Base-by-base conservation (phyloP, 495 filamentous ascomycete genomes). In the Monascus purpureus region DNA sequence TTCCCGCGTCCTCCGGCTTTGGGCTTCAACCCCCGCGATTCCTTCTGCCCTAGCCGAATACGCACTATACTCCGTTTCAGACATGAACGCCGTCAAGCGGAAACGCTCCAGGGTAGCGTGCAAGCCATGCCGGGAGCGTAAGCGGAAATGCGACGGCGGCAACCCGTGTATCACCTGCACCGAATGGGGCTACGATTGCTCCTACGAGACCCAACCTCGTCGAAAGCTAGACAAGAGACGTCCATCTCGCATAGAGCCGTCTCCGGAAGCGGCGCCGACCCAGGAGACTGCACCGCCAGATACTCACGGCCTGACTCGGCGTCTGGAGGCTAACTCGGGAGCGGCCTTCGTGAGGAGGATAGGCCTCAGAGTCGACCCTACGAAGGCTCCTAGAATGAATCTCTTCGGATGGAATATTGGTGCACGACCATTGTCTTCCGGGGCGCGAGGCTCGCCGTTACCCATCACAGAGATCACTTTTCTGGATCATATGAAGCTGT, bases 401-500 rank as follows among this genome's bases (percentile, higher is more conserved):
- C 52, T 67, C 3, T 73, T 68, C 41, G 67, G 52, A 0, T 73
- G 66, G 68, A 69, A 71, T 45, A 40, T 59, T 11, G 65, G 65
- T 6, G 46, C 47, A 11, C 52, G 67, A 14, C 26, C 43, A 9
- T 41, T 51, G n/a, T 36, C 43, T n/a, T n/a, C n/a, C n/a, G n/a
- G n/a, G n/a, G n/a, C n/a, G n/a, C n/a, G n/a, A n/a, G n/a, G n/a
- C n/a, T n/a, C n/a, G n/a, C n/a, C n/a, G n/a, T n/a, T n/a, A n/a
- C n/a, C n/a, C n/a, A n/a, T n/a, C n/a, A n/a, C n/a, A n/a, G n/a
- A n/a, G n/a, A n/a, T n/a, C n/a, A n/a, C n/a, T n/a, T n/a, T n/a
- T n/a, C n/a, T n/a, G n/a, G n/a, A n/a, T n/a, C n/a, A n/a, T n/a
- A n/a, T n/a, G n/a, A n/a, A n/a, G n/a, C n/a, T n/a, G 1, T 43